Base-by-base conservation (phyloP, 441 rosid genomes). In the Eugenia klotzschiana region DNA sequence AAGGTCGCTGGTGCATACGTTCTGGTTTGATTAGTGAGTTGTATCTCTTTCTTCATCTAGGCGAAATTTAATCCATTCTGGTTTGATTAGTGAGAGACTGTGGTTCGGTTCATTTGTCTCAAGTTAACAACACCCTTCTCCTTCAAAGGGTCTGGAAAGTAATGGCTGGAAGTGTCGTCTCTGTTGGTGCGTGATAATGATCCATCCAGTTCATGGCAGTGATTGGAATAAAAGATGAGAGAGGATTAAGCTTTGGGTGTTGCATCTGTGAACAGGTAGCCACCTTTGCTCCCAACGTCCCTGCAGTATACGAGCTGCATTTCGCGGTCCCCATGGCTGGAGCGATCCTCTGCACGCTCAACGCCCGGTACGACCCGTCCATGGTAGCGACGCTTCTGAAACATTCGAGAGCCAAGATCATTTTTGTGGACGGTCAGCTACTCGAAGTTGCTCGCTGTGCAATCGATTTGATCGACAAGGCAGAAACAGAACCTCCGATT, bases 241-340 rank as follows among this genome's bases (percentile, higher is more conserved):
- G 73, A 60, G 41, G n/a, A 29, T 16, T 60, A 29, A 29, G 73
- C 73, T 60, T 29, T 29, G 73, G 73, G 41, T 60, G 73, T 79
- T 46, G 79, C n/a, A 52, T 83, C 43, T 83, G 33, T 84, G 27
- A 79, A 22, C 89, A 94, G 98, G 94, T 94, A 85, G 95, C 96
- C 43, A 89, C 87, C 37, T 84, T 94, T 69, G 94, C 94, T 7
- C 92, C 92, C 6, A 93, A 93, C 86, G 92, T 94, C 84, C 93
- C 93, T 25, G 94, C 98, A 11, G 86, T 90, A 89, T 91, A 92
- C 40, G 98, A 94, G 88, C 93, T 94, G 54, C 96, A 94, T 88
- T 94, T 94, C 57, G 94, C 92, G 15, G 98, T 92, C 84, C 96
- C 95, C 86, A 94, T 92, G 95, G 91, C 95, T 2, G 98, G 94